Conservation (phyloP, 306 rosid species). For the Gillenia trifoliata region DNA sequence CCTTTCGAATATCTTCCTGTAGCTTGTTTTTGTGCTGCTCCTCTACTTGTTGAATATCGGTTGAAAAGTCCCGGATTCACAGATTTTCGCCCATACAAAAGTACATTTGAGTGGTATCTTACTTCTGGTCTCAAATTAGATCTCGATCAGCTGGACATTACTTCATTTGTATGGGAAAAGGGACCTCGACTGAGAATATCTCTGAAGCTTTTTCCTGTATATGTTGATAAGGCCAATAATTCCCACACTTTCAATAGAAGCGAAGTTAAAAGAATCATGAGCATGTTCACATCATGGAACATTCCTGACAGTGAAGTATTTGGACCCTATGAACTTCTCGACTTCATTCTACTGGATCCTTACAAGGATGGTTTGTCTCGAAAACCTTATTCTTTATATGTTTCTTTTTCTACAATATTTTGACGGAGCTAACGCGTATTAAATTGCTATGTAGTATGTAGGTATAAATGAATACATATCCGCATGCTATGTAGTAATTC, state of each 20-base stretch:
- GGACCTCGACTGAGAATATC: slow-evolving; percentile 74
- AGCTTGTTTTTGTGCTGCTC: slow-evolving; percentile 63
- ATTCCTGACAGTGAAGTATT: slow-evolving; percentile 47
- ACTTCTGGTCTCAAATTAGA: slow-evolving; percentile 35
- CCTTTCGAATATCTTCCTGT: slow-evolving; percentile 48
- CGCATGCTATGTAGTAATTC: too few relatives aligned
- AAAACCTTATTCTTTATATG: slow-evolving; percentile 22
- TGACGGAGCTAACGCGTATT: slow-evolving; percentile 5
- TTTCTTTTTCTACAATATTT: neutral
- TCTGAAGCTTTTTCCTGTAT: slow-evolving; percentile 68
- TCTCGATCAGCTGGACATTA: slow-evolving; percentile 50
- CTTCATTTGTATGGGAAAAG: slow-evolving; percentile 39
- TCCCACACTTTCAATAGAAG: slow-evolving; percentile 34
- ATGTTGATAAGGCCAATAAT: slow-evolving; percentile 11
- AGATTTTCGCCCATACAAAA: slow-evolving; percentile 47
- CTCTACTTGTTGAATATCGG: slow-evolving; percentile 62
- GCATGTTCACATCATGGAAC: slow-evolving; percentile 59
- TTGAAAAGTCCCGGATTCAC: slow-evolving; percentile 89
- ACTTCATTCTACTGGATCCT: slow-evolving; percentile 36
- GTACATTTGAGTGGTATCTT: slow-evolving; percentile 38
- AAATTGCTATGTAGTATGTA: too few relatives aligned
- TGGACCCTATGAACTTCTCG: slow-evolving; percentile 81
- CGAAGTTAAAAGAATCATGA: slow-evolving; percentile 51
- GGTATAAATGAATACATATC: too few relatives aligned
- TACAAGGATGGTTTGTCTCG: slow-evolving; percentile 56